A percentile compares a stretch with the other conserved stretches of the same genome.
These are phyloP conservation scores for Verticillium tricorpus DNA, from an alignment of 2,329 filamentous ascomycete species.

Conservation along the genomic window DNA sequence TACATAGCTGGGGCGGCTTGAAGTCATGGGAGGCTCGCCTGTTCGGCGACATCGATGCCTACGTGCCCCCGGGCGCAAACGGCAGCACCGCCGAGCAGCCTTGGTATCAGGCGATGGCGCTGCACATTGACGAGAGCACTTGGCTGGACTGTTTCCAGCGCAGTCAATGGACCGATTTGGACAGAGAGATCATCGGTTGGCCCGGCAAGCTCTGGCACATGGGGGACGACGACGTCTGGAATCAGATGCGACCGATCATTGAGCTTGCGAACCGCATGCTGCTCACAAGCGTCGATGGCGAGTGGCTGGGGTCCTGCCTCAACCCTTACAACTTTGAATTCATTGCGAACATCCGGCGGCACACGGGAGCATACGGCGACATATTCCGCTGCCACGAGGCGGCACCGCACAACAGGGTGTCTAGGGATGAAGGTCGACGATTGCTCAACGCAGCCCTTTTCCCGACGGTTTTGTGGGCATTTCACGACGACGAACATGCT, in stretches of 20 bases:
- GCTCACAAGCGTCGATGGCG: background rate
- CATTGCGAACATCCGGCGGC: background rate
- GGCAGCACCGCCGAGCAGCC: background rate
- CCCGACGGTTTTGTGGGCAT: background rate
- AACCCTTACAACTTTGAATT: background rate
- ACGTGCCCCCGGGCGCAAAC: background rate
- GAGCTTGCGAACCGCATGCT: conserved; percentile 7
- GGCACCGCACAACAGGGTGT: background rate
- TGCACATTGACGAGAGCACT: conserved; percentile 3
- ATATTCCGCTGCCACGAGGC: background rate
- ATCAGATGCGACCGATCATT: background rate
- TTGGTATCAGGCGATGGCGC: background rate
- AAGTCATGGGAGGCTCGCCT: background rate
- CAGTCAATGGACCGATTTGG: conserved; percentile 1
- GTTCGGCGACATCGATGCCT: conserved; percentile 1
- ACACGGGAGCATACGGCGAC: background rate
- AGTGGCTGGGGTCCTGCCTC: conserved; percentile 1
- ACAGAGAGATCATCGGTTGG: background rate
- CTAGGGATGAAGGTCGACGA: background rate
- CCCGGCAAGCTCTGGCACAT: background rate
- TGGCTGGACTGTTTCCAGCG: conserved; percentile 5
- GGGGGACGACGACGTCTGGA: background rate
- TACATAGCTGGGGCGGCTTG: background rate
- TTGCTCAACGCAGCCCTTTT: background rate
- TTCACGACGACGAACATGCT: background rate